These are phyloP conservation scores for Nyctanthes arbortristis DNA, from an alignment of 257 asterid species.

Conservation along the genomic window DNA sequence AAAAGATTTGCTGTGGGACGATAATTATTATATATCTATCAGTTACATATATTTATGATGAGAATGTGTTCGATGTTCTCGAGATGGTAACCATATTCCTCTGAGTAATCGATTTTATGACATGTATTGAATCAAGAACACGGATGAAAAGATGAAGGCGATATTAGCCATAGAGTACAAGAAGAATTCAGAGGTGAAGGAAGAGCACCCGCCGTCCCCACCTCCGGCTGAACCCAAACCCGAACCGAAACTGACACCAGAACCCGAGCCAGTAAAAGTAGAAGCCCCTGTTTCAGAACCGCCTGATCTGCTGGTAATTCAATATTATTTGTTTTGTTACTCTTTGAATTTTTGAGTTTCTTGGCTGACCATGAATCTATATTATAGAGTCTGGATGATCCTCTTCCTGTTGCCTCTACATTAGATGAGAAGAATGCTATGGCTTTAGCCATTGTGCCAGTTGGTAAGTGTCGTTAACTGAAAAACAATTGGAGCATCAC, in stretches of 20 bases:
- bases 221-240: constrained; percentile 42
- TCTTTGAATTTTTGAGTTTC: constrained; percentile 1
- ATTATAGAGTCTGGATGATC: constrained; percentile 66
- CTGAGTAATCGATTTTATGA: too few species aligned
- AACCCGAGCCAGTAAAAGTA: constrained; percentile 60
- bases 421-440: constrained; percentile 84
- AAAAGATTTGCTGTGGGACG: background rate
- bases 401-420: constrained; percentile 72
- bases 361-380: constrained; percentile 17
- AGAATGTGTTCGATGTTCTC: background rate
- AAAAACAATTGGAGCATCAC: background rate
- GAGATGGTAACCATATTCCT: background rate
- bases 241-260: constrained; percentile 36
- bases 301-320: constrained; percentile 76
- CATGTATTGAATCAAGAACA: constrained; percentile 27
- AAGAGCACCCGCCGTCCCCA: constrained; percentile 47
- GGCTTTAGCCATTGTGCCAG: constrained; percentile 94
- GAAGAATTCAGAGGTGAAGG: constrained; percentile 64
- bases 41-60: background rate
- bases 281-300: constrained; percentile 57
- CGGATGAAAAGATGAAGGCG: constrained; percentile 68
- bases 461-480: constrained; percentile 45
- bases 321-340: background rate
- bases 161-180: constrained; percentile 79
- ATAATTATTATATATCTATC: background rate